Conservation (phyloP, 352 stramenopile genomes). For the Plasmopara muralis region DNA sequence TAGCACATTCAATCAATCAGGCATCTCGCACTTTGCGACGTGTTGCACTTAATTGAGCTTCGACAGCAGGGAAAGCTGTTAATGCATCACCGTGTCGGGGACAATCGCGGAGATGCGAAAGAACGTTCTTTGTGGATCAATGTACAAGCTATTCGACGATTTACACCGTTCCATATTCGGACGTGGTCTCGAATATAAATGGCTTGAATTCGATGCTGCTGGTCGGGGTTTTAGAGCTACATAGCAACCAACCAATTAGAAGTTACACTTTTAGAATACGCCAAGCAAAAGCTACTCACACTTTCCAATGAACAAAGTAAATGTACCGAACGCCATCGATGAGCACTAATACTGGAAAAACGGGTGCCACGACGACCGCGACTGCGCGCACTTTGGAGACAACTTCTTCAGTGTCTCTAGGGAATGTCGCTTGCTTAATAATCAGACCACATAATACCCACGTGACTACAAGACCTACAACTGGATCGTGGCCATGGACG, state of each 20-base stretch:
- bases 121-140: too few species aligned
- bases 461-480: conserved; percentile 42
- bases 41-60: too few species aligned
- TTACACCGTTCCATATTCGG: conserved; percentile 52
- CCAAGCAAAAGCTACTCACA: conserved; percentile 19
- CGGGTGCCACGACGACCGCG: conserved; percentile 34
- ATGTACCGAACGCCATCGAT: conserved; percentile 38
- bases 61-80: too few species aligned
- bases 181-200: conserved; percentile 39
- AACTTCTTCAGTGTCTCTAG: conserved; percentile 31
- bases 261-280: conserved; percentile 2
- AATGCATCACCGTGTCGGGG: too few species aligned
- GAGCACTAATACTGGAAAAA: conserved; percentile 39
- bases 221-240: conserved; percentile 11
- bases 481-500: conserved; percentile 40
- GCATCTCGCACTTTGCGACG: too few species aligned
- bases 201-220: conserved; percentile 38
- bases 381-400: conserved; percentile 45
- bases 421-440: conserved; percentile 33
- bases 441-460: conserved; percentile 40
- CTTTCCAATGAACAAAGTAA: conserved; percentile 46
- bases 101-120: too few species aligned
- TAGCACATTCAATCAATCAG: too few species aligned
- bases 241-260: conserved; percentile 5
- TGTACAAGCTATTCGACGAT: too few species aligned